Conservation (phyloP, 192 early-diverging fungal genomes). For the Backusella morwellensis region DNA sequence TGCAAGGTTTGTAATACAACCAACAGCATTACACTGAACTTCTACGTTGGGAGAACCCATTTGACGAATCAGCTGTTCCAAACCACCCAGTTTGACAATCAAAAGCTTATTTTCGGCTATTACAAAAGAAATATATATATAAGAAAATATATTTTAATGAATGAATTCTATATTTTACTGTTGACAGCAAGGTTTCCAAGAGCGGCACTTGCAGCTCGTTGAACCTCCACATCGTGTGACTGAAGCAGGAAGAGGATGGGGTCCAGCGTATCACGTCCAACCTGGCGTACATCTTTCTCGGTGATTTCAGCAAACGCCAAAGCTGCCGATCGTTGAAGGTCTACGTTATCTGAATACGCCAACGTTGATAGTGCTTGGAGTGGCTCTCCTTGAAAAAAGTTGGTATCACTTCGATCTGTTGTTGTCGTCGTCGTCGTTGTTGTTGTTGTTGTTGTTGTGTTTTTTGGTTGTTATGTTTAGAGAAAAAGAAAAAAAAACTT, state of each 20-base stretch:
- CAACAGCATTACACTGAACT: constrained; percentile 93
- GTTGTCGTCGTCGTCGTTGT: not conserved
- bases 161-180: constrained; percentile 36
- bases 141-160: not conserved
- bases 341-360: constrained; percentile 81
- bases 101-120: constrained; percentile 81
- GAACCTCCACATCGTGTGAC: constrained; percentile 81
- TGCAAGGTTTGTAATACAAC: constrained; percentile 91
- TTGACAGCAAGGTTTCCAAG: constrained; percentile 89
- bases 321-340: constrained; percentile 82
- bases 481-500: not conserved
- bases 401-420: constrained; percentile 71
- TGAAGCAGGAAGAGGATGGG: constrained; percentile 81
- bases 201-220: constrained; percentile 82
- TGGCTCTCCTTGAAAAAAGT: constrained; percentile 83
- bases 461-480: not conserved
- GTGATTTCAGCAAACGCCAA: constrained; percentile 90
- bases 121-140: too few relatives aligned
- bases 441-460: not conserved
- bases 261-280: constrained; percentile 73
- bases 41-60: constrained; percentile 85
- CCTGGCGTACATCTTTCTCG: constrained; percentile 80
- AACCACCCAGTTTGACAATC: constrained; percentile 80
- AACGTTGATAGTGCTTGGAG: constrained; percentile 79
- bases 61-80: constrained; percentile 83